phyloP scores from a whole-genome alignment of 2,329 filamentous ascomycete species.

The Alternaria panax region DNA sequence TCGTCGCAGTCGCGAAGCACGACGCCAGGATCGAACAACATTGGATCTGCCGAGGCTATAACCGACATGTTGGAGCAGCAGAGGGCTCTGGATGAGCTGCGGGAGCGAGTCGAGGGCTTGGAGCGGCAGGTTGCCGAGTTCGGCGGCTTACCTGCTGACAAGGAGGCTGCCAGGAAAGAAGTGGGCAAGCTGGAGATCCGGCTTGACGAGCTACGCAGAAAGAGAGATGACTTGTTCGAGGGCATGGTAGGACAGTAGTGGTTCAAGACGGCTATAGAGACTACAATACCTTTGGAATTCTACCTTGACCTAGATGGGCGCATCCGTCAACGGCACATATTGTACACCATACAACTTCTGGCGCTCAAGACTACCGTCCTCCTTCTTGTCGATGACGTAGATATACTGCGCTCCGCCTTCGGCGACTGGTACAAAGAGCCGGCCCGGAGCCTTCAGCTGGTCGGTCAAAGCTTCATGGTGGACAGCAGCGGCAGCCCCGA shows the following conservation, averaged over 20 bases:
- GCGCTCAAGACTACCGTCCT: conserved; percentile 63
- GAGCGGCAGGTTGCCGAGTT: conserved; percentile 71
- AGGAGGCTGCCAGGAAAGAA: conserved; percentile 71
- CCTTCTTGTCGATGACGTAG: conserved; percentile 77
- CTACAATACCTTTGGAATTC: not conserved
- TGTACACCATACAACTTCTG: conserved; percentile 71
- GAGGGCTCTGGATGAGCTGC: conserved; percentile 65
- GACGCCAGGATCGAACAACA: conserved; percentile 42
- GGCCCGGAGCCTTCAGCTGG: conserved; percentile 80
- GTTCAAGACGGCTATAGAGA: conserved; percentile 4
- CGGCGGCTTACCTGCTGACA: conserved; percentile 74
- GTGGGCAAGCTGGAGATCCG: conserved; percentile 72
- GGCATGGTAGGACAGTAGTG: conserved; percentile 63
- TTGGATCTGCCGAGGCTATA: conserved; percentile 60
- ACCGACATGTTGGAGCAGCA: conserved; percentile 68
- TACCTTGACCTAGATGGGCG: conserved; percentile 53
- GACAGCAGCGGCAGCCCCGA: conserved; percentile 82
- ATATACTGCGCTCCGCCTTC: conserved; percentile 67
- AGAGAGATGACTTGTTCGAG: conserved; percentile 78
- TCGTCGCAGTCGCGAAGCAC: conserved; percentile 27
- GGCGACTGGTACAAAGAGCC: conserved; percentile 80
- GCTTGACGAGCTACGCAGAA: conserved; percentile 66
- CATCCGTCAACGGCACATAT: conserved; percentile 80
- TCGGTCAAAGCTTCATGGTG: conserved; percentile 76
- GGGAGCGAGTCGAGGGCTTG: conserved; percentile 65